A percentile compares a stretch with the other conserved stretches of the same genome.
phyloP scores from a whole-genome alignment of 2,329 filamentous ascomycete genomes.

The Penicillium expansum region DNA sequence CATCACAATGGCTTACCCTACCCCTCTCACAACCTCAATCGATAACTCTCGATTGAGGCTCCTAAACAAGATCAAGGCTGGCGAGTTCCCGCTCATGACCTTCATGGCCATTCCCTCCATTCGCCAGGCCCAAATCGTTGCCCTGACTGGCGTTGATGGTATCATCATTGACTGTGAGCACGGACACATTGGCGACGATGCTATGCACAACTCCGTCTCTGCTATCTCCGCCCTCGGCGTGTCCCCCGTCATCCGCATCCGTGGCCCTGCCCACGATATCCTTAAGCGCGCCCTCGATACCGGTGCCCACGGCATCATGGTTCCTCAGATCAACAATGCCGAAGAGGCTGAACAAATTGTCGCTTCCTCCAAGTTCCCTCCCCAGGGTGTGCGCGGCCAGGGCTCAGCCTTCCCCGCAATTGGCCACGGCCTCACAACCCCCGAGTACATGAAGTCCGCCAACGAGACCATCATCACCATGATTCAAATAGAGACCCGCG shows the following conservation, averaged over 20 bases:
- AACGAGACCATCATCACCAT: conserved; percentile 36
- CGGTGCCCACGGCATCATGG: conserved; percentile 46
- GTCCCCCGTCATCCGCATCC: conserved; percentile 25
- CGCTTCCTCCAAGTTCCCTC: conserved; percentile 29
- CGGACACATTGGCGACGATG: conserved; percentile 29
- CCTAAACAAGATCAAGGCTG: conserved; percentile 44
- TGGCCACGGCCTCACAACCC: conserved; percentile 33
- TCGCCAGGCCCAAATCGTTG: conserved; percentile 54
- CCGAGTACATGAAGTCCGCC: conserved; percentile 35
- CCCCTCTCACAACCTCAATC: conserved; percentile 33
- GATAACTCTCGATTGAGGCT: conserved; percentile 45
- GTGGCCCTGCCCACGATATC: conserved; percentile 22
- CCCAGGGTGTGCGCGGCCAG: conserved; percentile 30
- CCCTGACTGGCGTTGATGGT: conserved; percentile 61
- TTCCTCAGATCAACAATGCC: conserved; percentile 48
- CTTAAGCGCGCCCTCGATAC: conserved; percentile 27
- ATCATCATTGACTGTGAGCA: conserved; percentile 56
- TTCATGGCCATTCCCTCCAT: conserved; percentile 51
- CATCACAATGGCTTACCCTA: conserved; percentile 25
- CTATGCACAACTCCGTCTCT: conserved; percentile 29
- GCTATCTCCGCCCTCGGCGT: conserved; percentile 27
- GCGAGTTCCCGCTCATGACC: conserved; percentile 47
- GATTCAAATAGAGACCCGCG: conserved; percentile 42
- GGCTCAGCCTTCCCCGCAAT: conserved; percentile 30
- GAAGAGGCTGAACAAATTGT: conserved; percentile 40